Evolutionary conservation across 2,329 filamentous ascomycete genomes (phyloP), one percentile per base, ranked within the genome.

Genomic region (Paraphaeosphaeria sporulosa): DNA sequence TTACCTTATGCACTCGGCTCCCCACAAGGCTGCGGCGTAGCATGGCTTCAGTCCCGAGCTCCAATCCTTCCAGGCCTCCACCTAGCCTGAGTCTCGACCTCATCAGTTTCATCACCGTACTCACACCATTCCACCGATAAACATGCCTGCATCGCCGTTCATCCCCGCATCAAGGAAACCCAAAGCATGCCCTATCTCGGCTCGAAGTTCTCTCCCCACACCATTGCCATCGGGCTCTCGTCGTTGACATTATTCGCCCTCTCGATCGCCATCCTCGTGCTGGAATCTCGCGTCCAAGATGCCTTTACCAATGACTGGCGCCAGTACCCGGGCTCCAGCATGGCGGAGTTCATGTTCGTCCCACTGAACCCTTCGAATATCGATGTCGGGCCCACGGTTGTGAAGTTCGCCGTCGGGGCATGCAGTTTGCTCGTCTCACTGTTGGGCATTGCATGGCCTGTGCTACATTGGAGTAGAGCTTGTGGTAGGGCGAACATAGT

Each of bases 341-440:
- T 65, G 9, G 63, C 55, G 36, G 64, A 67, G 55, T 65, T 59
- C 57, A 21, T 51, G n/a, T 67, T 62, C 34, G 47, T 67, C 1
- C 40, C 48, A 6, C 32, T 65, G 44, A 56, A 54, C 17, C 63
- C 64, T 8, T 23, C n/a, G 13, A 57, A 64, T 38, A 46, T 67
- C 8, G 59, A 64, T 50, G 17, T 15, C 4, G 63, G 64, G 12
- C 60, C 63, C 1, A 54, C 55, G 10, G 47, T 52, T 4, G 54
- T 54, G 12, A 64, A 59, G 13, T 53, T 59, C 8, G 43, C 61
- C 9, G 46, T 34, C 9, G 61, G 44, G 2, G 43, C 38, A 1
- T 56, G 47, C 27, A 48, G 55, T 8, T 10, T 64, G 4, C 1
- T 62, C 10, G 43, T 43, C 21, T 30, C 49, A 9, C 5, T 60